A percentile compares a stretch with the other conserved stretches of the same genome.
Conservation (phyloP, 192 early-diverging fungal species). For the Umbelopsis sp. region DNA sequence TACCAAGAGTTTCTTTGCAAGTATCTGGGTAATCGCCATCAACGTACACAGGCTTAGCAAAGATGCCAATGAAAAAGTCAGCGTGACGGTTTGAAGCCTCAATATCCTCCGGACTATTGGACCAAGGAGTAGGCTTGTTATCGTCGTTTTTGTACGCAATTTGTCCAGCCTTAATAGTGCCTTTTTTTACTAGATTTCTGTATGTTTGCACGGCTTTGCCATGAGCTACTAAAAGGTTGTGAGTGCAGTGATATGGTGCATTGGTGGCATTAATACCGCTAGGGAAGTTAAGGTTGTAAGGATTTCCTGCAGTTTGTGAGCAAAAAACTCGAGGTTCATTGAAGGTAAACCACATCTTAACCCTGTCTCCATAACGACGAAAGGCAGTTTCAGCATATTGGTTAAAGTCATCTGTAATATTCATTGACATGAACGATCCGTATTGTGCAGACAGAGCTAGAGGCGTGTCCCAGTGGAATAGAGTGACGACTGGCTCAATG, state of each 20-base stretch:
- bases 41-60: constrained; percentile 5
- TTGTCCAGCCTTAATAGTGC: neutral
- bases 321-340: constrained; percentile 4
- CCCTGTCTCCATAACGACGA: neutral
- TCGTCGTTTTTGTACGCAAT: neutral
- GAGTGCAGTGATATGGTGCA: constrained; percentile 7
- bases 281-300: neutral
- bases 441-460: constrained; percentile 8
- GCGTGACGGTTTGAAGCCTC: constrained; percentile 9
- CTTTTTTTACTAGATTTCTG: neutral
- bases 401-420: neutral
- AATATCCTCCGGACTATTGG: neutral
- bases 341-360: constrained; percentile 3
- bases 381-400: neutral
- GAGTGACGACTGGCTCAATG: neutral
- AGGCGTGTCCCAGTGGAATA: constrained; percentile 8
- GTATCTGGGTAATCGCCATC: constrained; percentile 5
- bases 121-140: constrained; percentile 13
- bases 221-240: constrained; percentile 7
- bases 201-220: neutral
- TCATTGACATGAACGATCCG: neutral
- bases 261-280: neutral
- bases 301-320: neutral
- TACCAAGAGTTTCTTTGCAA: constrained; percentile 6
- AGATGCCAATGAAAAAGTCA: constrained; percentile 14